These are phyloP conservation scores for Scheffersomyces amazonensis DNA, from an alignment of 805 yeast genomes.

Conservation along the genomic window DNA sequence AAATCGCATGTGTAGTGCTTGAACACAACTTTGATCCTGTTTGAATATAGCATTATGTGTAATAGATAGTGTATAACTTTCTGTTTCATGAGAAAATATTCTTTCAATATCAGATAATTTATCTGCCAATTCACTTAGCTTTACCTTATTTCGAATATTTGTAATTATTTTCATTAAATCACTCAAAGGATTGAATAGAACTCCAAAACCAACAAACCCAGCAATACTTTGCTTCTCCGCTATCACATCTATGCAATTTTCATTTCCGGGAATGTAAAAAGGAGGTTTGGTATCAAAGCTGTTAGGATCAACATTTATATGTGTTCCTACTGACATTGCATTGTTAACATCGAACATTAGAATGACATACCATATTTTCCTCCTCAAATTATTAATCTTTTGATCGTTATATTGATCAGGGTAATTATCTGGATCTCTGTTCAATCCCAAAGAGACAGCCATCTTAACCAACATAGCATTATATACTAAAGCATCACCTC, in stretches of 20 bases:
- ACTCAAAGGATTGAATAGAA: slow-evolving; percentile 23
- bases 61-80: slow-evolving; percentile 10
- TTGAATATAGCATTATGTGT: background rate
- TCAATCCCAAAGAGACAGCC: slow-evolving; percentile 65
- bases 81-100: slow-evolving; percentile 18
- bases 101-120: slow-evolving; percentile 35
- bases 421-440: slow-evolving; percentile 58
- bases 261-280: slow-evolving; percentile 28
- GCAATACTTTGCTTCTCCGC: slow-evolving; percentile 33
- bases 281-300: slow-evolving; percentile 30
- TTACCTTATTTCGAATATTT: slow-evolving; percentile 14
- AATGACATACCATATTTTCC: slow-evolving; percentile 56
- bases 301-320: slow-evolving; percentile 24
- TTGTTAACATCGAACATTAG: slow-evolving; percentile 29
- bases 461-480: slow-evolving; percentile 60
- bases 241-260: slow-evolving; percentile 32
- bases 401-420: slow-evolving; percentile 19
- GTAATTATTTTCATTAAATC: slow-evolving; percentile 20
- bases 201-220: slow-evolving; percentile 22
- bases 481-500: slow-evolving; percentile 56
- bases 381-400: slow-evolving; percentile 43
- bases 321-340: slow-evolving; percentile 29
- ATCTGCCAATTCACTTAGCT: slow-evolving; percentile 17
- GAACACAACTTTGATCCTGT: background rate
- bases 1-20: slow-evolving; percentile 13